Conservation (phyloP, 345 rosid species). For the Barbarea vulgaris region DNA sequence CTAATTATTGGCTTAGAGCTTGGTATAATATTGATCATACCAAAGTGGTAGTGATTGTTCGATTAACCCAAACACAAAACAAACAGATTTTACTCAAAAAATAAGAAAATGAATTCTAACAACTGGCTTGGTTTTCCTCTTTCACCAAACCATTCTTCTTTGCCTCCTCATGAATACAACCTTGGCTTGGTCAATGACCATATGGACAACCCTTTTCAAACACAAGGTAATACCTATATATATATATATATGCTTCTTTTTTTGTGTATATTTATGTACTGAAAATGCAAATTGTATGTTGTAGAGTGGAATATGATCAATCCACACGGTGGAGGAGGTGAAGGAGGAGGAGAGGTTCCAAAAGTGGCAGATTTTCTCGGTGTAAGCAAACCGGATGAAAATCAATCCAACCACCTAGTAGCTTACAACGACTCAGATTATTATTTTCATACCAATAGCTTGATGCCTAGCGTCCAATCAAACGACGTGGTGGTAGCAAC, state of each 20-base stretch:
- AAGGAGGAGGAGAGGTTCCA: conserved; percentile 63
- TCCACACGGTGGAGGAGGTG: conserved; percentile 48
- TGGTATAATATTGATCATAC: conserved; percentile 30
- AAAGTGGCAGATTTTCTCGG: conserved; percentile 97
- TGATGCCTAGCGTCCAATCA: conserved; percentile 56
- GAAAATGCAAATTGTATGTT: not conserved
- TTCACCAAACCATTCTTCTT: conserved; percentile 75
- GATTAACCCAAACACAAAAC: conserved; percentile 23
- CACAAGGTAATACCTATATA: conserved; percentile 60
- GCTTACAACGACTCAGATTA: conserved; percentile 66
- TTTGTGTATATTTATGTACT: not conserved
- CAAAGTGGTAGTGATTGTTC: conserved; percentile 25
- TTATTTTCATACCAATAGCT: conserved; percentile 54
- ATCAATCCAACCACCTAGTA: conserved; percentile 58
- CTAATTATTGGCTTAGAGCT: conserved; percentile 31
- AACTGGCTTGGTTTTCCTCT: conserved; percentile 99
- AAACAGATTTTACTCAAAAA: conserved; percentile 23
- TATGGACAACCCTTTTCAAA: conserved; percentile 84
- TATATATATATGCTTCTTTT: not conserved
- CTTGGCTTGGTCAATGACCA: conserved; percentile 75
- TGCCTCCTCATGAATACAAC: conserved; percentile 76
- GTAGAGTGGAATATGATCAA: conserved; percentile 85
- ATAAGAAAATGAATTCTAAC: conserved; percentile 74
- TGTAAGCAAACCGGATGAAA: conserved; percentile 81
- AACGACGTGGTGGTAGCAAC: conserved; percentile 38